Conservation (phyloP, 805 yeast species). For the Saturnispora galanensis region DNA sequence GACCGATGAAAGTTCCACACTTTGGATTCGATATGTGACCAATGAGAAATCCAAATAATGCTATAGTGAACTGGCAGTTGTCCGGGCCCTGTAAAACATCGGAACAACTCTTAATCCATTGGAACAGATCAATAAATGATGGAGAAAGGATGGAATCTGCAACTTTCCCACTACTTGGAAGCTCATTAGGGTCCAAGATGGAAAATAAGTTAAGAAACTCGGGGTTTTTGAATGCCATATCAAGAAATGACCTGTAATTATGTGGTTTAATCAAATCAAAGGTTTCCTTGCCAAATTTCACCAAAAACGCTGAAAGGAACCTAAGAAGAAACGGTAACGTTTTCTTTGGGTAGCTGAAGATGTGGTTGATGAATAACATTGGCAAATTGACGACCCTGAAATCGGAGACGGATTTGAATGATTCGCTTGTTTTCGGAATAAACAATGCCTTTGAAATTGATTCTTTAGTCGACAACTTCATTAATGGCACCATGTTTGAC, state of each 20-base stretch:
- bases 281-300: slow-evolving; percentile 33
- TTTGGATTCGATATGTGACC: slow-evolving; percentile 20
- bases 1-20: slow-evolving; percentile 19
- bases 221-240: slow-evolving; percentile 49
- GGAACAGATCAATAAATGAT: slow-evolving; percentile 34
- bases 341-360: slow-evolving; percentile 38
- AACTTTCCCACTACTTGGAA: slow-evolving; percentile 2
- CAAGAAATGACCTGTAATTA: slow-evolving; percentile 47
- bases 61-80: slow-evolving; percentile 42
- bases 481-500: slow-evolving; percentile 30
- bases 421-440: slow-evolving; percentile 19
- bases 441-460: slow-evolving; percentile 25
- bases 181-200: slow-evolving; percentile 9
- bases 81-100: slow-evolving; percentile 37
- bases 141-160: slow-evolving; percentile 13
- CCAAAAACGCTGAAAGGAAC: slow-evolving; percentile 37
- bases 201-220: slow-evolving; percentile 32
- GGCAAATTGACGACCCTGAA: slow-evolving; percentile 29
- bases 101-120: slow-evolving; percentile 44
- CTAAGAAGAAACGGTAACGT: slow-evolving; percentile 50
- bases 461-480: slow-evolving; percentile 28
- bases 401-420: slow-evolving; percentile 17
- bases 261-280: slow-evolving; percentile 49
- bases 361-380: slow-evolving; percentile 38
- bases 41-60: slow-evolving; percentile 39